These are phyloP conservation scores for Citrus maxima DNA, from an alignment of 345 rosid genomes.

Conservation along the genomic window DNA sequence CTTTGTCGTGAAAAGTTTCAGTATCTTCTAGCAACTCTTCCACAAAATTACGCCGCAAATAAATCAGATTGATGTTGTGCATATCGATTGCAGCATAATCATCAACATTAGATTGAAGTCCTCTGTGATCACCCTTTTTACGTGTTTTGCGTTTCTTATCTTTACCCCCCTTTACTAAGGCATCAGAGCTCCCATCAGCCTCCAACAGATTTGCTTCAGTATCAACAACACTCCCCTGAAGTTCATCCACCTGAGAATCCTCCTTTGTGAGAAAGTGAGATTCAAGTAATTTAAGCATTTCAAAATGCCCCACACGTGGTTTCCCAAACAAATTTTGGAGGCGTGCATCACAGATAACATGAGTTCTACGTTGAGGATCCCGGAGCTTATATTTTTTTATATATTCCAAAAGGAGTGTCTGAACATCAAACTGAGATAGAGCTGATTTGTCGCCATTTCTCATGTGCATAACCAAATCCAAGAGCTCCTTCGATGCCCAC, in stretches of 20 bases:
- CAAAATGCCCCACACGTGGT: conserved; percentile 96
- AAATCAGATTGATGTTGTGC: conserved; percentile 82
- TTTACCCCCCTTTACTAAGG: conserved; percentile 47
- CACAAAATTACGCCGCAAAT: conserved; percentile 80
- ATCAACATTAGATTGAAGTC: conserved; percentile 76
- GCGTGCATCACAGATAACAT: conserved; percentile 88
- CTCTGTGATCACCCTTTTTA: conserved; percentile 70
- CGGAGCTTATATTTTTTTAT: conserved; percentile 90
- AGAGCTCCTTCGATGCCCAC: conserved; percentile 97
- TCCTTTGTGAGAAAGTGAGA: conserved; percentile 83
- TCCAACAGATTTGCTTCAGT: conserved; percentile 66
- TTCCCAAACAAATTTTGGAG: conserved; percentile 88
- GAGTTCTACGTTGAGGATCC: conserved; percentile 94
- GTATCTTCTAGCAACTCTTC: conserved; percentile 82
- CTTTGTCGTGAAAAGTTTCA: conserved; percentile 78
- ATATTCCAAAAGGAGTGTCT: conserved; percentile 79
- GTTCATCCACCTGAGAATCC: conserved; percentile 64
- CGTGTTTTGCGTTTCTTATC: conserved; percentile 77
- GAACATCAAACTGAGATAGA: conserved; percentile 79
- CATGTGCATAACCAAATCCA: conserved; percentile 94
- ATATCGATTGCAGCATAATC: conserved; percentile 94
- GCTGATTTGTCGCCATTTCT: conserved; percentile 77
- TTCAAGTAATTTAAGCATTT: conserved; percentile 97
- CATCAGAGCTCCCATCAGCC: conserved; percentile 69
- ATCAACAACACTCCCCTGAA: conserved; percentile 63